phyloP scores from a whole-genome alignment of 2,329 filamentous ascomycete species.

The Hypoxylon sp. region DNA sequence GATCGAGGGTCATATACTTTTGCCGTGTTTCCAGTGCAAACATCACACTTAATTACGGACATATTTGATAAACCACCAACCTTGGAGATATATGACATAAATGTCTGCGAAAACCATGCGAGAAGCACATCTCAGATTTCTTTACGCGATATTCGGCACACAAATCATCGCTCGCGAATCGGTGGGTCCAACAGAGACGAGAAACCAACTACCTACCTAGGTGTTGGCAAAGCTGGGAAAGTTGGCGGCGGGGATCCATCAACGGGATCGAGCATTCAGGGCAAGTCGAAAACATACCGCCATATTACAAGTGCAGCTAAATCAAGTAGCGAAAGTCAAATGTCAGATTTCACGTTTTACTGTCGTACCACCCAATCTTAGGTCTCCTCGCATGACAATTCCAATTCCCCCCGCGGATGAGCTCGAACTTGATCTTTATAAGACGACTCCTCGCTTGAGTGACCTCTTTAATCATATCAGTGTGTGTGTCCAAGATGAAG shows the following conservation, averaged over 20 bases:
- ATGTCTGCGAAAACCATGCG: no score
- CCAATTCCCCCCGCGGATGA: no score
- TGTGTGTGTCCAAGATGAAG: conserved; percentile 1
- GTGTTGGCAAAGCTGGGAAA: conserved; percentile 6
- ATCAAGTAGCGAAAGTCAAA: conserved; percentile 11
- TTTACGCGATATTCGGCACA: background rate
- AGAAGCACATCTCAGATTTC: no score
- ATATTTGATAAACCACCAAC: no score
- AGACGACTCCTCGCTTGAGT: no score
- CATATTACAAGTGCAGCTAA: conserved; percentile 5
- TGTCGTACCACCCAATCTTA: conserved; percentile 7
- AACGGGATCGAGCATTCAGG: conserved; percentile 6
- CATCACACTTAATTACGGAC: no score
- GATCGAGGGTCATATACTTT: no score
- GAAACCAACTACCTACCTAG: background rate
- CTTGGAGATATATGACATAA: no score
- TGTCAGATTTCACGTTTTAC: conserved; percentile 4
- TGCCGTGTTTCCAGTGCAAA: no score
- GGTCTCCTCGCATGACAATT: no score
- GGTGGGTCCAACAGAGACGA: conserved; percentile 6
- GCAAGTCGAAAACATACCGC: background rate
- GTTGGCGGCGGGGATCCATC: conserved; percentile 8
- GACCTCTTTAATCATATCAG: no score
- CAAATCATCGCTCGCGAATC: conserved; percentile 1
- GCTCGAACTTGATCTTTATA: no score